Conservation (phyloP, 805 yeast genomes). For the Monosporozyma aerobia region DNA sequence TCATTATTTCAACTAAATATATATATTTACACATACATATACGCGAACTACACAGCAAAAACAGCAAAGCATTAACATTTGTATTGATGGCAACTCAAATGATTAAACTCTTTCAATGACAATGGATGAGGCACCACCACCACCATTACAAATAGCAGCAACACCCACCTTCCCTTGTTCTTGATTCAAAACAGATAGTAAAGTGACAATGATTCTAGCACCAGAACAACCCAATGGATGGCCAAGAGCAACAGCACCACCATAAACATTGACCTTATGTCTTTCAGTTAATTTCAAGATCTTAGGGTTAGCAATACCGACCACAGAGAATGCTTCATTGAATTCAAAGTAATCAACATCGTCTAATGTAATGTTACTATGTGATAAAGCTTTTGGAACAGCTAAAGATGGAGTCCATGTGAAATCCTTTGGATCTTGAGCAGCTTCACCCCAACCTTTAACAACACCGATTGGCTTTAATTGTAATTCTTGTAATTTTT, state of each 20-base stretch:
- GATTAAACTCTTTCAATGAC: constrained; percentile 58
- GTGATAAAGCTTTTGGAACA: constrained; percentile 90
- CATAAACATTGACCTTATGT: constrained; percentile 74
- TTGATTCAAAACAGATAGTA: constrained; percentile 69
- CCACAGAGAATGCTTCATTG: constrained; percentile 97
- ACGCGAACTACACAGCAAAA: too few relatives aligned
- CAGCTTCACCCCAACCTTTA: constrained; percentile 97
- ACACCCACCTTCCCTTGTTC: constrained; percentile 85
- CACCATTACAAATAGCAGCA: constrained; percentile 98
- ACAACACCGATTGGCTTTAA: constrained; percentile 85
- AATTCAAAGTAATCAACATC: constrained; percentile 88
- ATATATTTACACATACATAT: too few relatives aligned
- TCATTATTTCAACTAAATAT: too few relatives aligned
- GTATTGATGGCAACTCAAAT: background rate
- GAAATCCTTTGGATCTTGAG: constrained; percentile 87
- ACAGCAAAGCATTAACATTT: too few relatives aligned
- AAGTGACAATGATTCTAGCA: constrained; percentile 84
- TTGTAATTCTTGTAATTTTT: constrained; percentile 72
- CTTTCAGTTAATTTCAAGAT: constrained; percentile 46
- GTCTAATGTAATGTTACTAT: constrained; percentile 54
- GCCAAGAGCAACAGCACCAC: constrained; percentile 95
- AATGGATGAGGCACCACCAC: constrained; percentile 96
- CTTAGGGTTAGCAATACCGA: constrained; percentile 83
- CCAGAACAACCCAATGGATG: constrained; percentile 97
- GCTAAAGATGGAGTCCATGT: constrained; percentile 95